These are phyloP conservation scores for Sporothrix variecibatus DNA, from an alignment of 2,329 filamentous ascomycete species.

Conservation along the genomic window DNA sequence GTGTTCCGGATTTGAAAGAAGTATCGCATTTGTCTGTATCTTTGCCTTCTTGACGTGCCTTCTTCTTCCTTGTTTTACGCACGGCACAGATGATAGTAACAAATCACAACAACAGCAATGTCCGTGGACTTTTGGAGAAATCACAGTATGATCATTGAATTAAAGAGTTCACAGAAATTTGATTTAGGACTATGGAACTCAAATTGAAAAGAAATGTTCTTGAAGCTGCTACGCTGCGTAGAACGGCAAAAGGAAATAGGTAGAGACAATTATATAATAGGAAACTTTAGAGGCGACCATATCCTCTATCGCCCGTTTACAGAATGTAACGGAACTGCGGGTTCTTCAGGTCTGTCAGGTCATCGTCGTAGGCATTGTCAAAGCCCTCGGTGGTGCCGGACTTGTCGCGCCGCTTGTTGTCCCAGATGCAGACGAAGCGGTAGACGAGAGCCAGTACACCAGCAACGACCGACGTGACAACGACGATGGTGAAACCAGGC, in stretches of 20 bases:
- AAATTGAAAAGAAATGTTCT: neutral
- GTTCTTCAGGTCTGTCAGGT: slow-evolving; percentile 48
- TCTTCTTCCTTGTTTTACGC: too few relatives aligned
- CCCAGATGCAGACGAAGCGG: slow-evolving; percentile 46
- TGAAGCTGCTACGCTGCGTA: neutral
- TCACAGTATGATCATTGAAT: neutral
- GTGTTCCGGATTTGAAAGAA: neutral
- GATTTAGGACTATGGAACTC: neutral
- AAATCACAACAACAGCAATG: too few relatives aligned
- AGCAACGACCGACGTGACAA: slow-evolving; percentile 37
- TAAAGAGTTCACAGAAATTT: neutral
- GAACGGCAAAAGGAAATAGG: neutral
- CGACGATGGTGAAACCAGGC: slow-evolving; percentile 44
- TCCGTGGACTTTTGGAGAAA: too few relatives aligned
- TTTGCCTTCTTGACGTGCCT: too few relatives aligned
- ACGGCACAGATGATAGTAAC: too few relatives aligned
- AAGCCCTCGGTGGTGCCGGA: slow-evolving; percentile 49
- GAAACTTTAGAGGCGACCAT: neutral
- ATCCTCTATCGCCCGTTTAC: neutral
- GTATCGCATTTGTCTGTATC: too few relatives aligned
- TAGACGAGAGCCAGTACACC: slow-evolving; percentile 44
- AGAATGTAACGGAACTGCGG: slow-evolving; percentile 36
- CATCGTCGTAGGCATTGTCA: slow-evolving; percentile 56
- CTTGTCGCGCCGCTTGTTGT: slow-evolving; percentile 47
- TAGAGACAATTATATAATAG: neutral